Base-by-base conservation (phyloP, 495 filamentous ascomycete species). In the Tirmania nivea region DNA sequence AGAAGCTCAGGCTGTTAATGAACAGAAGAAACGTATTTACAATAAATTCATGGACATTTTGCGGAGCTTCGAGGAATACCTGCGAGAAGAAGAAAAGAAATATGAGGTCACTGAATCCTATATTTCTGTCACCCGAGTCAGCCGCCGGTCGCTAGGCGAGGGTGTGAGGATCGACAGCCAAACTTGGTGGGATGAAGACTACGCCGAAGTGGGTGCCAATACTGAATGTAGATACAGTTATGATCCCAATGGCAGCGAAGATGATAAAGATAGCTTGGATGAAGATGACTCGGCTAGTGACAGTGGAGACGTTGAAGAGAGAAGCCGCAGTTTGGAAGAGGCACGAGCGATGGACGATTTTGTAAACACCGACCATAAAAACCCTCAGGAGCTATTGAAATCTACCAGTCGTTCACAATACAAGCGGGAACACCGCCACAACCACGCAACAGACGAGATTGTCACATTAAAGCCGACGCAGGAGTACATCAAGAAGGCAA, bases 21-120 rank as follows among this genome's bases (percentile, higher is more conserved):
- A 70, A 58, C 54, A 63, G 65, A 51, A 68, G 66, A 48, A 49
- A 59, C 19, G 57, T 58, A 54, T 49, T 54, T 56, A 63, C 62
- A 50, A 59, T 16, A 63, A 54, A 10, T 61, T 76, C 21, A 68
- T 61, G 25, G 65, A 60, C 11, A 62, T 63, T 6, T 60, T 80
- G 3, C 56, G 63, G 9, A 61, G 67, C 10, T 80, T 79, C 42
- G 70, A 72, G 57, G 62, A 59, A 25, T 65, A 68, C 54, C 67
- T 77, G 48, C 60, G 65, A 2, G 59, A 54, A 2, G 71, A 77
- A 20, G 60, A 67, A 20, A 69, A 69, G 51, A 70, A 74, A 50
- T 75, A 71, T 49, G 71, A 79, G 34, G 39, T 67, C 1, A 62
- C 57, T 9, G 65, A 61, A 34, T 73, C 63, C 16, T 78, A 73